A percentile compares a stretch with the other conserved stretches of the same genome.
Evolutionary conservation across 169 alveolate species (phyloP).

Genomic region (Cryptosporidium xiaoi): DNA sequence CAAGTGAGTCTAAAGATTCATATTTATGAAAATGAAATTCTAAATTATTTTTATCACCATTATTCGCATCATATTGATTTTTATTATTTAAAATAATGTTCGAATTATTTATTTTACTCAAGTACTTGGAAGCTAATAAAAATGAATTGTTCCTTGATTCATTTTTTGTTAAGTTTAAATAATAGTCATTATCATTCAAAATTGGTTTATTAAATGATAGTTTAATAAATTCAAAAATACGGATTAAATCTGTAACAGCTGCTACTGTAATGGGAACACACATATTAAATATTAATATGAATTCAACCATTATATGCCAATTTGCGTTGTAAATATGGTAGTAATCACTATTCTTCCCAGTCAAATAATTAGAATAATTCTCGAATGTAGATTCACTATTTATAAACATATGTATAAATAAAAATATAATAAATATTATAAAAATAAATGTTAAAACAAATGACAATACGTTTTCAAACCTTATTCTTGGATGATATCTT

Average conservation of each 20-base stretch:
- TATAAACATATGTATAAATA: slow-evolving; percentile 1
- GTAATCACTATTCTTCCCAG: neutral
- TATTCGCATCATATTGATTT: neutral
- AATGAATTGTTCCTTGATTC: neutral
- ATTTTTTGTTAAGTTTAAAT: neutral
- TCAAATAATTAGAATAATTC: neutral
- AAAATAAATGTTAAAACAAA: slow-evolving; percentile 1
- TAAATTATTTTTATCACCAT: neutral
- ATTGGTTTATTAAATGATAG: slow-evolving; percentile 19
- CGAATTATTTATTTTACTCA: neutral
- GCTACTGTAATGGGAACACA: slow-evolving; percentile 53
- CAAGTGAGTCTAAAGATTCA: slow-evolving; percentile 48
- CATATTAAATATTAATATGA: slow-evolving; percentile 35
- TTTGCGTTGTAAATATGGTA: neutral
- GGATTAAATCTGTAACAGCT: slow-evolving; percentile 41
- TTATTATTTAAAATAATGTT: neutral
- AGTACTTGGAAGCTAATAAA: neutral
- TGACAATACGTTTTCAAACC: slow-evolving; percentile 25
- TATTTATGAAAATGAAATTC: slow-evolving; percentile 10
- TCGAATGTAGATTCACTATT: slow-evolving; percentile 8
- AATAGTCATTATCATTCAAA: neutral
- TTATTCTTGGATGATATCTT: slow-evolving; percentile 8
- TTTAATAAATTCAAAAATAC: slow-evolving; percentile 27
- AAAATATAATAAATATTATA: neutral
- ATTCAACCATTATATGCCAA: slow-evolving; percentile 30